Evolutionary conservation across 176 grass and related monocot species (phyloP).

Genomic region (Musa acuminata): DNA sequence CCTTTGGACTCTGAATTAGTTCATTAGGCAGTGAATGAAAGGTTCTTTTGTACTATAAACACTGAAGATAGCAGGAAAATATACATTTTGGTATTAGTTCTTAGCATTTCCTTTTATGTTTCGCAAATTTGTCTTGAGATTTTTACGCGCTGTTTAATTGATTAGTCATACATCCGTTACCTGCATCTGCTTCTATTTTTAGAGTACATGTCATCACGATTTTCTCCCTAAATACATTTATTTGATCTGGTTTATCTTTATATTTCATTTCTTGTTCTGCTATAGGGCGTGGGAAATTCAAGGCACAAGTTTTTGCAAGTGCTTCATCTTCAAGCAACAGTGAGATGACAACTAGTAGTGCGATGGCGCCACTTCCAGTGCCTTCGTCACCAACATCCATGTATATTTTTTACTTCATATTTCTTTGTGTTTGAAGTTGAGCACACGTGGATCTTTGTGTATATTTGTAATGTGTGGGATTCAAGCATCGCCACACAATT

Average conservation of each 20-base stretch:
- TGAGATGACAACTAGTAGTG: not conserved
- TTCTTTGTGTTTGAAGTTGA: constrained; percentile 9
- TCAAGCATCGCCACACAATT: not conserved
- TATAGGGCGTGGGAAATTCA: not conserved
- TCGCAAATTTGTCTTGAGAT: too few relatives aligned
- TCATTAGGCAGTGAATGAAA: too few relatives aligned
- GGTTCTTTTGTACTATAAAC: not conserved
- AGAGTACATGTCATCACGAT: not conserved
- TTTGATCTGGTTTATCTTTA: not conserved
- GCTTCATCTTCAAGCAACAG: not conserved
- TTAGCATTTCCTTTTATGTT: not conserved
- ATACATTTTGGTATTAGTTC: not conserved
- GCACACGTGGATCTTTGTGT: not conserved
- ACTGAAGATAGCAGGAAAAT: not conserved
- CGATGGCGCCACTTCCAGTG: not conserved
- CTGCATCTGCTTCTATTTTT: not conserved
- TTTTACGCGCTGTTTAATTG: not conserved
- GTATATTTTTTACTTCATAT: not conserved
- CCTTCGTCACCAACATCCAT: constrained; percentile 2
- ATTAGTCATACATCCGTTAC: too few relatives aligned
- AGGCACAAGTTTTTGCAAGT: not conserved
- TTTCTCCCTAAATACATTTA: not conserved
- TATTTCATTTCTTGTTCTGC: not conserved
- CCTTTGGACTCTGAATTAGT: not conserved
- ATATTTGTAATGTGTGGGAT: not conserved